These are phyloP conservation scores for Ustilaginoidea virens DNA, from an alignment of 2,329 filamentous ascomycete species.

Conservation along the genomic window DNA sequence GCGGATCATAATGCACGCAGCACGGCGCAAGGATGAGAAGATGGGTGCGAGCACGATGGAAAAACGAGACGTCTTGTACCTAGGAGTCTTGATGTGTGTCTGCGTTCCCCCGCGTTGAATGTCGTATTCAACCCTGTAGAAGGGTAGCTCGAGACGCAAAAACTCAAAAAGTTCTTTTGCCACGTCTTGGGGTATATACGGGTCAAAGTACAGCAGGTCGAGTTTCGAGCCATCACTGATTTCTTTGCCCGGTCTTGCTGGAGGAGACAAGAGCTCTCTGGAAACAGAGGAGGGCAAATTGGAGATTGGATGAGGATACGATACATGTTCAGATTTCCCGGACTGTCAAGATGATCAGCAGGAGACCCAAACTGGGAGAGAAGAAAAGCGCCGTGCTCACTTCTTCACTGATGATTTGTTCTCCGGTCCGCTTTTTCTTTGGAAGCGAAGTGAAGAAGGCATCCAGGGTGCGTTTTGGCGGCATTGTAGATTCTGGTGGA, in stretches of 20 bases:
- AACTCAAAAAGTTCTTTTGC: constrained; percentile 52
- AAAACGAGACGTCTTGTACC: constrained; percentile 14
- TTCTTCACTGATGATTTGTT: no score
- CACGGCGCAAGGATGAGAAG: no score
- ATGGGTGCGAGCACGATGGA: background rate
- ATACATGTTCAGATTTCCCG: constrained; percentile 19
- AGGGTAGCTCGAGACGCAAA: constrained; percentile 54
- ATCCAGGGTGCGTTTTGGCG: constrained; percentile 42
- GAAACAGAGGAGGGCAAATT: constrained; percentile 23
- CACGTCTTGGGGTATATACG: constrained; percentile 46
- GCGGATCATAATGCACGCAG: no score
- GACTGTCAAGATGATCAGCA: background rate
- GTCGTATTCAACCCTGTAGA: constrained; percentile 60
- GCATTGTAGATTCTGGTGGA: no score
- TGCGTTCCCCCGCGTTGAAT: constrained; percentile 50
- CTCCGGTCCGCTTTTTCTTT: constrained; percentile 9
- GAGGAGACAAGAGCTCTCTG: constrained; percentile 26
- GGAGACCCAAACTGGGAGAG: background rate
- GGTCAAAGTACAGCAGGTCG: constrained; percentile 61
- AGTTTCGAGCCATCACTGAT: constrained; percentile 56
- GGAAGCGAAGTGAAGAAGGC: constrained; percentile 39
- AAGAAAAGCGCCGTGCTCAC: background rate
- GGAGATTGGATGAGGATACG: constrained; percentile 36
- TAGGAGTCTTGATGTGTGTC: constrained; percentile 42
- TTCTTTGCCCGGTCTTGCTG: constrained; percentile 32